These are phyloP conservation scores for Cladochytrium replicatum DNA, from an alignment of 192 early-diverging fungal genomes.

Conservation along the genomic window DNA sequence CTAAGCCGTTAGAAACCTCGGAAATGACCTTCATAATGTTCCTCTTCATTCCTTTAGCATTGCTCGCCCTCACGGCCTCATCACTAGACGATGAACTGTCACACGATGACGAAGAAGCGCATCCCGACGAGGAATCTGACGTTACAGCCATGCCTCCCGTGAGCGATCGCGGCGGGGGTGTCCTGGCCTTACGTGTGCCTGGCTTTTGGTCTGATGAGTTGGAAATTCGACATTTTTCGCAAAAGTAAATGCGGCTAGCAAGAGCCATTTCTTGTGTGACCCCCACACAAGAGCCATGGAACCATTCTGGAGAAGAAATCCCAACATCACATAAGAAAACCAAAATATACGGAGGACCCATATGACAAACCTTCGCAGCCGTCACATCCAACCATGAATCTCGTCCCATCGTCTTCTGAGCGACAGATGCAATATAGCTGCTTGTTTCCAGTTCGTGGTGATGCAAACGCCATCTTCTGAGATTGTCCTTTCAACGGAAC, in stretches of 20 bases:
- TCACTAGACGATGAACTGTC: too few species aligned
- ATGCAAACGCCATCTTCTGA: too few species aligned
- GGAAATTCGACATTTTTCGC: background rate
- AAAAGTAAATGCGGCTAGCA: background rate
- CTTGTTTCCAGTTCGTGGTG: too few species aligned
- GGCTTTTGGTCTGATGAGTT: background rate
- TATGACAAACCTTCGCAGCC: constrained; percentile 9
- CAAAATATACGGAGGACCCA: background rate
- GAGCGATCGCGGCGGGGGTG: background rate
- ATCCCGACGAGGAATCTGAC: too few species aligned
- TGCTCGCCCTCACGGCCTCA: too few species aligned
- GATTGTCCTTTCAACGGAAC: too few species aligned
- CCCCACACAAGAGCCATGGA: constrained; percentile 20
- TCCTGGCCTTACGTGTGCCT: background rate
- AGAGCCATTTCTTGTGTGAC: background rate
- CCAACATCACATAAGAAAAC: background rate
- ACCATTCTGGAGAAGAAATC: constrained; percentile 17
- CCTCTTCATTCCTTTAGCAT: too few species aligned
- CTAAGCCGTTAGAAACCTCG: too few species aligned
- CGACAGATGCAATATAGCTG: constrained; percentile 22
- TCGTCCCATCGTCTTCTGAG: constrained; percentile 8
- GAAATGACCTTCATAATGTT: constrained; percentile 9
- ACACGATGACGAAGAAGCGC: too few species aligned
- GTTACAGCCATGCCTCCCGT: background rate
- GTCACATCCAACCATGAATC: constrained; percentile 24